Evolutionary conservation across 495 filamentous ascomycete genomes (phyloP).

Genomic region (Trichocladium antarcticum): DNA sequence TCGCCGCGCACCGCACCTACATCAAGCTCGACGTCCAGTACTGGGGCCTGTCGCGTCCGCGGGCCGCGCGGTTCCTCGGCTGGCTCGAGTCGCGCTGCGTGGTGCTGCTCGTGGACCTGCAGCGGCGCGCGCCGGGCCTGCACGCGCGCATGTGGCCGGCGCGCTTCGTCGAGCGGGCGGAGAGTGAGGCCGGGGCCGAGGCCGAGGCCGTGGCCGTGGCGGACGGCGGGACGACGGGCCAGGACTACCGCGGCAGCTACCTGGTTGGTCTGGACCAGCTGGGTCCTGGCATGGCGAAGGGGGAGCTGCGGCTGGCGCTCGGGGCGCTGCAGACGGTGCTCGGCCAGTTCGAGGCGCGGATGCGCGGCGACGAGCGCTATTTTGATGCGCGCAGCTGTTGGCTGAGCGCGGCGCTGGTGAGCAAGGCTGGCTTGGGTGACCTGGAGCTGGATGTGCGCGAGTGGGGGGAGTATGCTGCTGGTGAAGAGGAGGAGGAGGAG

Average conservation of each 20-base stretch:
- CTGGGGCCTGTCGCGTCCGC: slow-evolving; percentile 41
- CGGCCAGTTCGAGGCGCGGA: slow-evolving; percentile 36
- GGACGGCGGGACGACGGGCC: slow-evolving; percentile 8
- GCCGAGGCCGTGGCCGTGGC: slow-evolving; percentile 1
- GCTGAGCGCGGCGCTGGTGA: slow-evolving; percentile 35
- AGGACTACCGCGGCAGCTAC: slow-evolving; percentile 43
- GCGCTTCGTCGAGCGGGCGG: slow-evolving; percentile 31
- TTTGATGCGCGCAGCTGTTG: slow-evolving; percentile 40
- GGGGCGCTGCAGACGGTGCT: slow-evolving; percentile 32
- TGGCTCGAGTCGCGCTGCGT: slow-evolving; percentile 46
- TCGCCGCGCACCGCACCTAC: slow-evolving; percentile 37
- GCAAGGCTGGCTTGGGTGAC: slow-evolving; percentile 25
- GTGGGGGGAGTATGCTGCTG: slow-evolving; percentile 37
- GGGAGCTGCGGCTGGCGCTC: slow-evolving; percentile 23
- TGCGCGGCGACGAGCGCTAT: slow-evolving; percentile 36
- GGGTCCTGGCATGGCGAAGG: slow-evolving; percentile 15
- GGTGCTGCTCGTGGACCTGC: slow-evolving; percentile 41
- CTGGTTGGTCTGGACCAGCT: slow-evolving; percentile 43
- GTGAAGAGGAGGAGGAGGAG: slow-evolving; percentile 30
- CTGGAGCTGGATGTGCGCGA: slow-evolving; percentile 38
- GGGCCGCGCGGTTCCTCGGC: slow-evolving; percentile 37
- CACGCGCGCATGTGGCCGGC: slow-evolving; percentile 48
- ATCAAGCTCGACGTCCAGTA: slow-evolving; percentile 44
- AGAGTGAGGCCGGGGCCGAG: background rate
- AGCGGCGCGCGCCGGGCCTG: slow-evolving; percentile 34